Conservation (phyloP, 1,284 basidiomycete genomes). For the Earliella scabrosa region DNA sequence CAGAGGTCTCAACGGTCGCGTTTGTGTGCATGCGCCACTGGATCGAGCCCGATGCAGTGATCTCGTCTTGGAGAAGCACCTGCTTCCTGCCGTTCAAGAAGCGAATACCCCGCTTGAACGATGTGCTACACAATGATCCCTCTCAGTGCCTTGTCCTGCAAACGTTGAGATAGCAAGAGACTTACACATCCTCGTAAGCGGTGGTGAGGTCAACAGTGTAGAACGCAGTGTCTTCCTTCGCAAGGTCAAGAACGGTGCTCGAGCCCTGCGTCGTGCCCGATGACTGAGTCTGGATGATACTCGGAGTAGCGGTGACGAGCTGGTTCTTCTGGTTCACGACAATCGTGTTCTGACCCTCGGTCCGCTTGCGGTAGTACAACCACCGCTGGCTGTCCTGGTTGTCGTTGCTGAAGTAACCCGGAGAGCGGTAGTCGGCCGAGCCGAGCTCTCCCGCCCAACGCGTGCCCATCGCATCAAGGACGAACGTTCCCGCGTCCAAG, state of each 20-base stretch:
- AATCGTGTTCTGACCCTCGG: constrained; percentile 97
- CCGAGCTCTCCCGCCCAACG: constrained; percentile 98
- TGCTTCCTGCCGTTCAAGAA: constrained; percentile 87
- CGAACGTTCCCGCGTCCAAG: constrained; percentile 93
- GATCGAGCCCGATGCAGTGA: constrained; percentile 60
- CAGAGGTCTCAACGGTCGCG: constrained; percentile 60
- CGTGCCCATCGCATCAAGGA: constrained; percentile 92
- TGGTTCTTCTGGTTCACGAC: constrained; percentile 84
- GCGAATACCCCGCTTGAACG: constrained; percentile 87
- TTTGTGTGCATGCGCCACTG: constrained; percentile 98
- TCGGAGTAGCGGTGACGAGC: constrained; percentile 74
- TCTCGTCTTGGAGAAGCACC: constrained; percentile 91
- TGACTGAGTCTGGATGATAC: constrained; percentile 51
- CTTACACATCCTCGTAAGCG: constrained; percentile 81
- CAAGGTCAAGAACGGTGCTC: constrained; percentile 69
- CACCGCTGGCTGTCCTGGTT: constrained; percentile 74
- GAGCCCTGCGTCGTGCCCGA: constrained; percentile 79
- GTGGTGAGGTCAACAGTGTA: constrained; percentile 82
- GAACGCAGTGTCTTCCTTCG: constrained; percentile 79
- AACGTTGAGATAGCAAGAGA: constrained; percentile 23
- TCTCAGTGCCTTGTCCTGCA: neutral
- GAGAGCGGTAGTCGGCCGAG: constrained; percentile 81
- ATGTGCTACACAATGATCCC: constrained; percentile 46
- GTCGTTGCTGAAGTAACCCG: constrained; percentile 75
- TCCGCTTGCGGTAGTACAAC: constrained; percentile 95